These are phyloP conservation scores for Colletotrichum scovillei DNA, from an alignment of 2,329 filamentous ascomycete species.

Conservation along the genomic window DNA sequence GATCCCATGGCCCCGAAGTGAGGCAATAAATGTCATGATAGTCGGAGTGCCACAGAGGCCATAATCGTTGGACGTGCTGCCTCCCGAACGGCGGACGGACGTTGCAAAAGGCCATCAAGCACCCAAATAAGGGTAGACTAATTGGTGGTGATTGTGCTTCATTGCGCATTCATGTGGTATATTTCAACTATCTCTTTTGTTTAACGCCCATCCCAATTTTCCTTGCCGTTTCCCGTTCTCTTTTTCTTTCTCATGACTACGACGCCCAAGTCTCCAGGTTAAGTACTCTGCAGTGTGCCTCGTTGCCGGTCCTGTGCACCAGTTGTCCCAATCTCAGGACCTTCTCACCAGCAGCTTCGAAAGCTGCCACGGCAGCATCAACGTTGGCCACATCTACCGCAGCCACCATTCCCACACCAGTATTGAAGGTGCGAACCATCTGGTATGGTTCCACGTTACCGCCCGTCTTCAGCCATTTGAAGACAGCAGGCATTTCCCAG, in stretches of 20 bases:
- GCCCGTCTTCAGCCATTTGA: constrained; percentile 83
- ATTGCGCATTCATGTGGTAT: not conserved
- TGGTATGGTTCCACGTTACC: constrained; percentile 80
- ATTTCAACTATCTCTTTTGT: constrained; percentile 2
- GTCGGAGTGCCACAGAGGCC: not conserved
- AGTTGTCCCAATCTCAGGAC: constrained; percentile 83
- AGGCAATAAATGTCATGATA: not conserved
- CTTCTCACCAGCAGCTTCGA: constrained; percentile 78
- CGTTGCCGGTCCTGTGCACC: constrained; percentile 65
- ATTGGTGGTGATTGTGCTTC: not conserved
- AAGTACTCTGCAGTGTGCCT: constrained; percentile 61
- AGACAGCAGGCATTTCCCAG: constrained; percentile 83
- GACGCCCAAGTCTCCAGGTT: constrained; percentile 61
- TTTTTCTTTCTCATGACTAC: not conserved
- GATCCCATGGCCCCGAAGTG: not conserved
- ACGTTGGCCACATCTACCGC: constrained; percentile 77
- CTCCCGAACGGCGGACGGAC: not conserved
- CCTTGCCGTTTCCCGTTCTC: not conserved
- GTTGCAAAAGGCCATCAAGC: not conserved
- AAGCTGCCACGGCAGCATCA: constrained; percentile 66
- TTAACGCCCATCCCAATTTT: constrained; percentile 13
- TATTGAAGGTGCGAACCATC: constrained; percentile 95
- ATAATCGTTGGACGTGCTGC: not conserved
- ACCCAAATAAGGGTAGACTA: not conserved
- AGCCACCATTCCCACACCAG: constrained; percentile 92